phyloP scores from a whole-genome alignment of 192 early-diverging fungal genomes.

The Coemansia furcata region DNA sequence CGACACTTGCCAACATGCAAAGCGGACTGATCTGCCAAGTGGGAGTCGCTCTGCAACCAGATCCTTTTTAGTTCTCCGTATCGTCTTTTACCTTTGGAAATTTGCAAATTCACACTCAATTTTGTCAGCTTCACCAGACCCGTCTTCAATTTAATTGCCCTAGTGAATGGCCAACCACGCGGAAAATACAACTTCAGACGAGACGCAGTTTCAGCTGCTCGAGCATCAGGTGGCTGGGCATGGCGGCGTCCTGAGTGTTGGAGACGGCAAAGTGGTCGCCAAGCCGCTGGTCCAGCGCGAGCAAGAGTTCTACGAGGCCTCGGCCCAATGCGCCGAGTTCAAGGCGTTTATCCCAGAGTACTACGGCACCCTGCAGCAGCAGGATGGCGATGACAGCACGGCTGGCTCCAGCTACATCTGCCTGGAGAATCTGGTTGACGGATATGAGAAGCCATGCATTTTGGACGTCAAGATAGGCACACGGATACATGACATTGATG shows the following conservation, averaged over 20 bases:
- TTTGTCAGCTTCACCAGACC: neutral
- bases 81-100: neutral
- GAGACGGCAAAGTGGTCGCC: conserved; percentile 64
- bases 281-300: conserved; percentile 70
- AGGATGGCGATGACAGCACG: neutral
- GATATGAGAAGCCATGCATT: conserved; percentile 72
- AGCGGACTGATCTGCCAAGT: neutral
- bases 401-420: conserved; percentile 54
- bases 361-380: conserved; percentile 57
- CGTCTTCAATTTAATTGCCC: neutral
- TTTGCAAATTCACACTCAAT: conserved; percentile 1
- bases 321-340: conserved; percentile 50
- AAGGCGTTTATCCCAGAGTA: conserved; percentile 66
- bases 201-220: conserved; percentile 35
- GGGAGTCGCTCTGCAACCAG: neutral
- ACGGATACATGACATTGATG: conserved; percentile 71
- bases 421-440: conserved; percentile 72
- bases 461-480: conserved; percentile 88
- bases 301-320: conserved; percentile 69
- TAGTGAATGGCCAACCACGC: neutral
- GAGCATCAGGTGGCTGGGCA: conserved; percentile 83
- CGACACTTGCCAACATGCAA: neutral
- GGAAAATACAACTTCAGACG: neutral
- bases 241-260: conserved; percentile 60
- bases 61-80: conserved; percentile 4